Percentiles rank a stretch among this genome's conserved stretches.
These are phyloP conservation scores for Larix sibirica DNA, from an alignment of 83 land plant species.

Conservation along the genomic window DNA sequence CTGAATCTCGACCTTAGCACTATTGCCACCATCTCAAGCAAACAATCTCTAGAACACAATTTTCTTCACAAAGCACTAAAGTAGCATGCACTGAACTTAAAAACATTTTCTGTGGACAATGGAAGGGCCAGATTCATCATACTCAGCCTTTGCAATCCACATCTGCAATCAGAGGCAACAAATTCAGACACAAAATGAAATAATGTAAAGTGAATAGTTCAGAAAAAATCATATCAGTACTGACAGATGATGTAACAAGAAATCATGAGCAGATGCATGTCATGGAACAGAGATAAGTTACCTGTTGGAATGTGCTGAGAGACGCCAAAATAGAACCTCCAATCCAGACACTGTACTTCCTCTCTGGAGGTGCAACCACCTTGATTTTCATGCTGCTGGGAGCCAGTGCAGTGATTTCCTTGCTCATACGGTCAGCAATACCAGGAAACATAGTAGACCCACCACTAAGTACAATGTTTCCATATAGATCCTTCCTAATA, in stretches of 20 bases:
- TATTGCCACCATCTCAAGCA: conserved; percentile 15
- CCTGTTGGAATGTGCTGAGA: conserved; percentile 55
- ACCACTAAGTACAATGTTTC: conserved; percentile 71
- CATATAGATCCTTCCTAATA: conserved; percentile 60
- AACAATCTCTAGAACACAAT: conserved; percentile 1
- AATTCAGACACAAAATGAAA: too few species aligned
- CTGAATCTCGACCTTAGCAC: conserved; percentile 8
- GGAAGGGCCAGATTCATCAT: conserved; percentile 22
- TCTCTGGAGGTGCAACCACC: conserved; percentile 78
- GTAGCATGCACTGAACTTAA: neutral
- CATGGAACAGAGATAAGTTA: neutral
- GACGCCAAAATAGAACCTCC: conserved; percentile 26
- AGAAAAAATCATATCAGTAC: too few species aligned
- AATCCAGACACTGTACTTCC: conserved; percentile 77
- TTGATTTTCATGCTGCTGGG: conserved; percentile 78
- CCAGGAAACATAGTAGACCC: conserved; percentile 78
- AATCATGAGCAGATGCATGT: too few species aligned
- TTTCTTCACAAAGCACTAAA: neutral
- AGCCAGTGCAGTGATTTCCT: conserved; percentile 70
- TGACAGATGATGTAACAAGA: too few species aligned
- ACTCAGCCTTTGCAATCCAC: conserved; percentile 28
- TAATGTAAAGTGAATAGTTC: too few species aligned
- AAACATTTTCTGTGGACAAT: conserved; percentile 31
- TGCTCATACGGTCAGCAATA: conserved; percentile 74
- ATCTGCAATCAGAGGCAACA: conserved; percentile 11